Percentiles rank a stretch among this genome's conserved stretches.
phyloP scores from a whole-genome alignment of 345 rosid genomes.

The Acer yangbiense region DNA sequence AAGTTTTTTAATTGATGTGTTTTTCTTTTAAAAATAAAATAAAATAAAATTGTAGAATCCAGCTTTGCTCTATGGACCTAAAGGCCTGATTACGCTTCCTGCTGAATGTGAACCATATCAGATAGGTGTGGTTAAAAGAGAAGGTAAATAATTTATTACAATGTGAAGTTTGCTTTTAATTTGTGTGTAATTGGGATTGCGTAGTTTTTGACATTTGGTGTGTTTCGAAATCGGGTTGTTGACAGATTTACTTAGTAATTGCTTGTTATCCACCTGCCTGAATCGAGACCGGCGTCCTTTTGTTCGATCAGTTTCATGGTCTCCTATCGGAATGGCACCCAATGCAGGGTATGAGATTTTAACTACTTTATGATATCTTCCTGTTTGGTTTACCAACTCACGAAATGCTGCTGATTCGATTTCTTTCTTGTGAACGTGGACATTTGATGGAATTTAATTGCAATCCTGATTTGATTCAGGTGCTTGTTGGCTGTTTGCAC shows the following conservation, averaged over 20 bases:
- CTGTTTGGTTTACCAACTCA: background rate
- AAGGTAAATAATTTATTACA: constrained; percentile 46
- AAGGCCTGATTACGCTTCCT: constrained; percentile 72
- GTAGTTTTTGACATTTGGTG: background rate
- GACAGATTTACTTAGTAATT: constrained; percentile 63
- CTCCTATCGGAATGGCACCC: constrained; percentile 84
- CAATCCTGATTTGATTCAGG: constrained; percentile 35
- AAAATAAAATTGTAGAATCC: constrained; percentile 59
- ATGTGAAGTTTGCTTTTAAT: background rate
- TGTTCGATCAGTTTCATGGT: constrained; percentile 89
- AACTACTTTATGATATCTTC: background rate
- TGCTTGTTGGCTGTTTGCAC: constrained; percentile 91
- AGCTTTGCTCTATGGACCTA: constrained; percentile 76
- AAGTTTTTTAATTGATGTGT: background rate
- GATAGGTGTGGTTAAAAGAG: constrained; percentile 56
- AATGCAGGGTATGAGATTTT: constrained; percentile 61
- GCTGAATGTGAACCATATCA: constrained; percentile 55
- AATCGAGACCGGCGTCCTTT: constrained; percentile 67
- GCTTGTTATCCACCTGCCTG: constrained; percentile 65
- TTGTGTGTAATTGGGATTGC: background rate
- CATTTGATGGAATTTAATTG: background rate
- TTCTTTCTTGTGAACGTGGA: background rate
- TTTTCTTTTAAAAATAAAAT: background rate
- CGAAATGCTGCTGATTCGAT: background rate
- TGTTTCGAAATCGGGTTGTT: background rate